Evolutionary conservation across 352 stramenopile genomes (phyloP), one percentile per base, ranked within the genome.

Genomic region (Pythium aquatile): DNA sequence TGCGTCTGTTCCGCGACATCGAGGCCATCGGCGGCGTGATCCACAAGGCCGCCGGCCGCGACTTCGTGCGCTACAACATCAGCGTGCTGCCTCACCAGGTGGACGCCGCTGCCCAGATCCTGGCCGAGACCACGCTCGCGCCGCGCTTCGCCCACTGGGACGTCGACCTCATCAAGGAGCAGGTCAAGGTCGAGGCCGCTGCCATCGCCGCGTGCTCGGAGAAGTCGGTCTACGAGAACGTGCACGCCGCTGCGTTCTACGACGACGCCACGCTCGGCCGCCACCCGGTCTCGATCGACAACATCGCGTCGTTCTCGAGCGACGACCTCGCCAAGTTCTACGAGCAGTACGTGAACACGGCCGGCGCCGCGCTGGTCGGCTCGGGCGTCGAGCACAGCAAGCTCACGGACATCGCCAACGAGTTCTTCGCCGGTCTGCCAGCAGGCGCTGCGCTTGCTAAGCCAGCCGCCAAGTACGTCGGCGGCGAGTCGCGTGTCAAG

Each of bases 181-280:
- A 91, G 55, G 80, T 90, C 55, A 65, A 67, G 55, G 65, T 79
- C 17, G 86, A 94, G 56, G 64, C 77, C 26, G 74, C 85, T 20
- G 66, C 74, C 37, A 73, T 88, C 52, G 29, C 66, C 0, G 53
- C 58, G 20, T 77, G 87, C 72, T 69, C 73, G 16, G 62, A 72
- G 29, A 72, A 69, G n/a, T 77, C 81, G 47, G 56, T 92, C 55
- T 56, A 75, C 1, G 83, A 94, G 55, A 71, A 69, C 49, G 56
- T 94, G 52, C 83, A 93, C 75, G 79, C 74, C 32, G 86, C 84
- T 5, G 86, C 86, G 4, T 94, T 92, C 69, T 94, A 94, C 74
- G 74, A 93, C 66, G 85, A 94, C 70, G 68, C 72, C 28, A 75
- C 82, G 62, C 78, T 94, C 33, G 85, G 85, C 42, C 83, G 83